Percentiles rank a stretch among this genome's conserved stretches.
phyloP scores from a whole-genome alignment of 306 rosid species.

The Inga oerstediana region DNA sequence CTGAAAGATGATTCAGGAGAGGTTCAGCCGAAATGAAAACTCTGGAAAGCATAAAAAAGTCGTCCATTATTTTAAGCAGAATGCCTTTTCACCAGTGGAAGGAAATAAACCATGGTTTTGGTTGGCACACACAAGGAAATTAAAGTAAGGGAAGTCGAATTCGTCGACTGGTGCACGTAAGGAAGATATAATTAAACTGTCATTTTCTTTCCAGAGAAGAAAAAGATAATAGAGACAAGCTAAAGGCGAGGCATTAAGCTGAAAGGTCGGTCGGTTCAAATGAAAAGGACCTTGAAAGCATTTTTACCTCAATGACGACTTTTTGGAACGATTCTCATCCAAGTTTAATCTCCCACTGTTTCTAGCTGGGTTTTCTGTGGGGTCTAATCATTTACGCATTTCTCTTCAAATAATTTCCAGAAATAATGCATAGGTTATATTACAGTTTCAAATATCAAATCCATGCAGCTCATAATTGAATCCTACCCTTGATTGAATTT shows the following conservation, averaged over 20 bases:
- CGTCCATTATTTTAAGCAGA: neutral
- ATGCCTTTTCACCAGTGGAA: neutral
- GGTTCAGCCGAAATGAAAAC: neutral
- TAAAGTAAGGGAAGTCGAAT: neutral
- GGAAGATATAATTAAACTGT: neutral
- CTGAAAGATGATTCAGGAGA: no score
- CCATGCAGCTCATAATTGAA: neutral
- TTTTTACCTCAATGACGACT: neutral
- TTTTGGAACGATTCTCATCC: neutral
- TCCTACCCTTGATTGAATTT: neutral
- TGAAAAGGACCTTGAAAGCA: neutral
- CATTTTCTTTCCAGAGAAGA: neutral
- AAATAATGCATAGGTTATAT: neutral
- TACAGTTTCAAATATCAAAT: neutral
- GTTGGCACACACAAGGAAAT: neutral
- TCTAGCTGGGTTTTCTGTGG: neutral
- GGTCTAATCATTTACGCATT: neutral
- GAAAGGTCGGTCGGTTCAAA: constrained; percentile 6
- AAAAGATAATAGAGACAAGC: neutral
- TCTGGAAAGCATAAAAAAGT: neutral
- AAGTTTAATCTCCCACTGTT: neutral
- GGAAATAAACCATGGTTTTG: neutral
- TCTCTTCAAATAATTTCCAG: neutral
- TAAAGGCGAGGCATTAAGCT: neutral
- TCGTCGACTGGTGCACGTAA: neutral